Evolutionary conservation across 2,329 filamentous ascomycete species (phyloP), one percentile per base, ranked within the genome.

Genomic region (Cryphonectria japonica): DNA sequence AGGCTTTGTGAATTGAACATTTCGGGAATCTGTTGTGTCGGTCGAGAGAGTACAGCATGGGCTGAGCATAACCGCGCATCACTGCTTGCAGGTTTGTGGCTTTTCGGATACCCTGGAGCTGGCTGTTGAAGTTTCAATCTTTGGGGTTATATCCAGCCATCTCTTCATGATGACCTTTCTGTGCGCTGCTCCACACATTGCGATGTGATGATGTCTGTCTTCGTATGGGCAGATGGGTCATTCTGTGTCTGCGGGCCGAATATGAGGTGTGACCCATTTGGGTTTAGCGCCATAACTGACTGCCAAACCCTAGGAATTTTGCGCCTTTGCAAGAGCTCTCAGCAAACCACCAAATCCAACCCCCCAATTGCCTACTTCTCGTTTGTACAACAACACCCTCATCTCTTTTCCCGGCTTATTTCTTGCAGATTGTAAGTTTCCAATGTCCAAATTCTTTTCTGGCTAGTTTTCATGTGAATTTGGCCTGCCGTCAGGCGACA

Each of bases 231-330:
- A 39, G 16, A 14, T 32, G 34, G 59, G 37, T 41, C 61, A 41
- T 26, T 41, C 26, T 29, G 6, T 34, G n/a, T 37, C 26, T 37
- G 62, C 22, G 41, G 34, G 52, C 66, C 37, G 16, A 16, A 19
- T 50, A n/a, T 32, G 37, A 59, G 60, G 81, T 80, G 81, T 83
- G 80, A 81, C 78, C 78, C 81, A 83, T 83, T 82, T 70, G 50
- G 74, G 78, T 62, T 79, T 82, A 82, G 80, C 79, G 71, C 34
- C 77, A 72, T 71, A 75, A 74, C 75, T 76, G 76, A 76, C 77
- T 80, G 80, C 79, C 80, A 82, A 84, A 81, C 82, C 82, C 82
- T 83, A 83, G 69, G 66, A 70, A 71, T 54, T 72, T 72, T 72
- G 69, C 67, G 52, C 41, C 66, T 60, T 60, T 37, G 66, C 37